These are phyloP conservation scores for Nakazawaea ishiwadae DNA, from an alignment of 805 yeast genomes.

Conservation along the genomic window DNA sequence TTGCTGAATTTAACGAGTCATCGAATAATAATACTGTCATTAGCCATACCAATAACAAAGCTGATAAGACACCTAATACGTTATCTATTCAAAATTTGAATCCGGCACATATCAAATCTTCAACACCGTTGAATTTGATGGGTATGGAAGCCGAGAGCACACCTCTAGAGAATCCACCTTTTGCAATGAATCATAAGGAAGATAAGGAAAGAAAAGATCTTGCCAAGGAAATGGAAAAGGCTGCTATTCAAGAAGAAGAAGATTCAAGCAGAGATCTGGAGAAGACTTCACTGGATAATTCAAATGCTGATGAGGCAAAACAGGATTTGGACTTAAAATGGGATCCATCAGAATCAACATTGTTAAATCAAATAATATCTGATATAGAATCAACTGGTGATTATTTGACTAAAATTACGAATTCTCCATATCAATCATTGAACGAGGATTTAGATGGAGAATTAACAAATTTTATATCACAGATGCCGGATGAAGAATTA, in stretches of 20 bases:
- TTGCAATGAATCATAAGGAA: background rate
- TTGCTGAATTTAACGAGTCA: conserved; percentile 7
- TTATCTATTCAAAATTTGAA: background rate
- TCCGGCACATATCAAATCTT: background rate
- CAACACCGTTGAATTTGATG: conserved; percentile 6
- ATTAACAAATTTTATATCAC: conserved; percentile 56
- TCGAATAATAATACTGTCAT: too few species aligned
- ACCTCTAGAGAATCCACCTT: background rate
- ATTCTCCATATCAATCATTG: conserved; percentile 32
- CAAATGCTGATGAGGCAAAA: background rate
- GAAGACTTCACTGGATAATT: too few species aligned
- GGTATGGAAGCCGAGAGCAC: conserved; percentile 6
- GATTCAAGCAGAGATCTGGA: background rate
- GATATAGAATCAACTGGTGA: conserved; percentile 32
- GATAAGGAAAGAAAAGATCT: background rate
- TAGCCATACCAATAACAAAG: background rate
- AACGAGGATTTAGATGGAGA: conserved; percentile 65
- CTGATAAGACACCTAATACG: background rate
- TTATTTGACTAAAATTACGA: conserved; percentile 28
- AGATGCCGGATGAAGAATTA: conserved; percentile 67
- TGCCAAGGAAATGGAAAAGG: background rate
- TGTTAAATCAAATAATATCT: conserved; percentile 13
- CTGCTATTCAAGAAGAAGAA: too few species aligned
- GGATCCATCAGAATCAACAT: conserved; percentile 7
- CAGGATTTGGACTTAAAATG: conserved; percentile 1